Conservation (phyloP, 2,329 filamentous ascomycete species). For the Beauveria scarabaeidicola region DNA sequence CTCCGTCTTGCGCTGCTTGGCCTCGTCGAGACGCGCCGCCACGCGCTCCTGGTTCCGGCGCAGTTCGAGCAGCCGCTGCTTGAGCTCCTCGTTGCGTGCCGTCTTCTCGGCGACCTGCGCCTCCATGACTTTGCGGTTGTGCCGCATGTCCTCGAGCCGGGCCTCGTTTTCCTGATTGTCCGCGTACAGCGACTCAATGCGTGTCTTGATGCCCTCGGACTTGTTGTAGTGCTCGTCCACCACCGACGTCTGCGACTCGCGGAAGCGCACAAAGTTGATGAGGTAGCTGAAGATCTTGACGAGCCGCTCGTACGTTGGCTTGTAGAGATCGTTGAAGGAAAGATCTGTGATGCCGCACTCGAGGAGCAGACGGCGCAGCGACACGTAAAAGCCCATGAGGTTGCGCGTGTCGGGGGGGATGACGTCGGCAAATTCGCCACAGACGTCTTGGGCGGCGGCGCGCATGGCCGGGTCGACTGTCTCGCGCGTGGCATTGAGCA, state of each 20-base stretch:
- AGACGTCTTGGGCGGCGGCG: constrained; percentile 80
- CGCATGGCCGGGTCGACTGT: constrained; percentile 93
- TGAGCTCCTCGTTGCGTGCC: constrained; percentile 77
- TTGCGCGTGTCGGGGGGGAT: constrained; percentile 83
- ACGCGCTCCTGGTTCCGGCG: constrained; percentile 76
- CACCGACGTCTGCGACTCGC: constrained; percentile 79
- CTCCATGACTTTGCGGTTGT: constrained; percentile 73
- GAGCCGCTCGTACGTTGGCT: constrained; percentile 80
- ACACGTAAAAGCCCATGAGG: constrained; percentile 91
- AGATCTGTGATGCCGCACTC: constrained; percentile 94
- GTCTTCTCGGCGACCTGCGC: constrained; percentile 76
- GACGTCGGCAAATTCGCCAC: constrained; percentile 75
- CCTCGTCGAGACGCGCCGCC: constrained; percentile 71
- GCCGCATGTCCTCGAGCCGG: constrained; percentile 70
- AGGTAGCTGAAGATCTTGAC: constrained; percentile 95
- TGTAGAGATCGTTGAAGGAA: constrained; percentile 83
- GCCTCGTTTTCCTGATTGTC: constrained; percentile 84
- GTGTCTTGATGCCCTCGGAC: constrained; percentile 72
- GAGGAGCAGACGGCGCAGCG: constrained; percentile 66
- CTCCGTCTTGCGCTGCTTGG: constrained; percentile 70
- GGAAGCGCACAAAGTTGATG: constrained; percentile 97
- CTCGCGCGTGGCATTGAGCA: constrained; percentile 89
- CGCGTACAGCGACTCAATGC: constrained; percentile 76
- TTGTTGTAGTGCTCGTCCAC: constrained; percentile 95
- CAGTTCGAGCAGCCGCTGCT: constrained; percentile 71